phyloP scores from a whole-genome alignment of 73 alveolate genomes.

The Blepharisma stoltei region DNA sequence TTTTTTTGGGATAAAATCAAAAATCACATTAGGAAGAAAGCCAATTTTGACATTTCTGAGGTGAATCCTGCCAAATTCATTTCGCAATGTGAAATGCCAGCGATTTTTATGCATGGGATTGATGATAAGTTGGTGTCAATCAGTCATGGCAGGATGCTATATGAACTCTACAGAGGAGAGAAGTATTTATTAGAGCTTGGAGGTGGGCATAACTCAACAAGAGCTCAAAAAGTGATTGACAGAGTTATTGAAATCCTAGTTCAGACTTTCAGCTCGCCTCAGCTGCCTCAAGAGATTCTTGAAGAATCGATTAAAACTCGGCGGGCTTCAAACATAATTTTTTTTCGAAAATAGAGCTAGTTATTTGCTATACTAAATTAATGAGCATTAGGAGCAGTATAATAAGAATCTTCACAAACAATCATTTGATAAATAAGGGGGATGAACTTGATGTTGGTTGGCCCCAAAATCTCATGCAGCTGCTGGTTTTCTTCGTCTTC shows the following conservation, averaged over 20 bases:
- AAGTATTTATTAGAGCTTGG: conserved; percentile 21
- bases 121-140: conserved; percentile 62
- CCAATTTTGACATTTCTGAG: conserved; percentile 53
- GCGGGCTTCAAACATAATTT: not conserved
- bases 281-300: not conserved
- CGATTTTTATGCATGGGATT: conserved; percentile 57
- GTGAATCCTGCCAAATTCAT: conserved; percentile 50
- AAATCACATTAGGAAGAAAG: conserved; percentile 45
- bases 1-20: conserved; percentile 37
- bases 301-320: conserved; percentile 16
- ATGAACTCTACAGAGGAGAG: conserved; percentile 15
- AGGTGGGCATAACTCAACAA: conserved; percentile 33
- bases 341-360: too few species aligned
- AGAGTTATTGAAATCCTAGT: conserved; percentile 17
- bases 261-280: not conserved
- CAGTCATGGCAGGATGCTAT: conserved; percentile 48
- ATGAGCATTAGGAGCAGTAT: conserved; percentile 30
- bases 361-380: too few species aligned
- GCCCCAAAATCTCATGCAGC: conserved; percentile 55
- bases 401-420: conserved; percentile 89
- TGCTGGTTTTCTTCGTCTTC: conserved; percentile 56
- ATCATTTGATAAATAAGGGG: conserved; percentile 82
- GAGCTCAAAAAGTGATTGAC: conserved; percentile 19
- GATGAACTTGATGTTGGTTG: conserved; percentile 50
- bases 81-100: conserved; percentile 60